A percentile compares a stretch with the other conserved stretches of the same genome.
Conservation (phyloP, 176 grass and related monocot species). For the Phoenix roebelenii region DNA sequence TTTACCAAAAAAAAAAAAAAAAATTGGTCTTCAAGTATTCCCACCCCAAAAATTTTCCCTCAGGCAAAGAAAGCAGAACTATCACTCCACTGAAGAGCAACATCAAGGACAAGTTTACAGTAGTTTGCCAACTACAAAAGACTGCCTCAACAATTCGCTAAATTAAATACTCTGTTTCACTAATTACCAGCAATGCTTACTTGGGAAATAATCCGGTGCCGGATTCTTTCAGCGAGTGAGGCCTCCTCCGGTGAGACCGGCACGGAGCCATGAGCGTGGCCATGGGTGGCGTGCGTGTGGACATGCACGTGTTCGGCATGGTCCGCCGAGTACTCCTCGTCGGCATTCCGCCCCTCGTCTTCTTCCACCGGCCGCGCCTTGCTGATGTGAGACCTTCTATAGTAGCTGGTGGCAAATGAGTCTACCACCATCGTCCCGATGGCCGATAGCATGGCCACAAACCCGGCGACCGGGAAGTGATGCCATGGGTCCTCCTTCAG, state of each 20-base stretch:
- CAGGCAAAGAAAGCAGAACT: too few species aligned
- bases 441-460: slow-evolving; percentile 75
- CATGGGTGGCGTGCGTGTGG: slow-evolving; percentile 37
- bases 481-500: slow-evolving; percentile 22
- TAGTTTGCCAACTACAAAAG: too few species aligned
- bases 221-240: slow-evolving; percentile 46
- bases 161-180: too few species aligned
- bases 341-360: slow-evolving; percentile 18
- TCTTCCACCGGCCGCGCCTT: slow-evolving; percentile 70
- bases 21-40: too few species aligned
- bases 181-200: slow-evolving; percentile 25
- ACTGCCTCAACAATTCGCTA: too few species aligned
- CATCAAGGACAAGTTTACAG: too few species aligned
- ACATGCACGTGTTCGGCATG: slow-evolving; percentile 31
- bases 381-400: slow-evolving; percentile 64
- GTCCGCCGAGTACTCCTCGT: slow-evolving; percentile 5
- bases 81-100: too few species aligned
- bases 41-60: too few species aligned
- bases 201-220: slow-evolving; percentile 85
- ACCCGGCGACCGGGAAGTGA: slow-evolving; percentile 56
- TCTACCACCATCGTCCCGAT: slow-evolving; percentile 80
- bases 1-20: too few species aligned
- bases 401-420: slow-evolving; percentile 84
- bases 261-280: slow-evolving; percentile 38
- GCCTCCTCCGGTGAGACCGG: slow-evolving; percentile 33